Percentiles rank a stretch among this genome's conserved stretches.
Conservation (phyloP, 164 flowering plant species). For the Aristolochia californica region DNA sequence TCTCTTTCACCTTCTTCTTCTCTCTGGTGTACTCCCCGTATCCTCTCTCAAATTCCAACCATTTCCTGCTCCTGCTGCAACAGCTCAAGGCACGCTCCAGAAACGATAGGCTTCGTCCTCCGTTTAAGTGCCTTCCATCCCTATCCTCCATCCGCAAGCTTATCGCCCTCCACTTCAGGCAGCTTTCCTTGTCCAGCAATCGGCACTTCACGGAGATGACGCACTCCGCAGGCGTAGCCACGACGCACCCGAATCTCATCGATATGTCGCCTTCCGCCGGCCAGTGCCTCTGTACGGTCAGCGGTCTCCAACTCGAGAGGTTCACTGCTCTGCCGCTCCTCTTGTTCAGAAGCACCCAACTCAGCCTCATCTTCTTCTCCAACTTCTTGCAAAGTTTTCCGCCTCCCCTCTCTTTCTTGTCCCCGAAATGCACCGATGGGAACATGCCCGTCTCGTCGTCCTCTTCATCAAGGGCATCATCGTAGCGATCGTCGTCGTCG, state of each 20-base stretch:
- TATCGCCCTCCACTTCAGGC: constrained; percentile 18
- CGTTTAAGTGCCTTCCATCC: constrained; percentile 13
- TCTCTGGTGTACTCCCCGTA: constrained; percentile 6
- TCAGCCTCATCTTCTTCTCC: constrained; percentile 16
- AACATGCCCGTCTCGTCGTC: constrained; percentile 1
- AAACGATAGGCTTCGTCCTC: constrained; percentile 11
- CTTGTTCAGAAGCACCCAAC: constrained; percentile 24
- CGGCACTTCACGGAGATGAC: constrained; percentile 16
- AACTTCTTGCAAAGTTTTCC: constrained; percentile 11
- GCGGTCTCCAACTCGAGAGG: constrained; percentile 26
- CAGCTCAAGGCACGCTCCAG: constrained; percentile 15
- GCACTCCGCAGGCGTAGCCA: constrained; percentile 16
- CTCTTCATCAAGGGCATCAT: background rate
- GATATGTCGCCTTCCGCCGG: constrained; percentile 7
- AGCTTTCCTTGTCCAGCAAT: constrained; percentile 4
- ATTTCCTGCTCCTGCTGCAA: constrained; percentile 7
- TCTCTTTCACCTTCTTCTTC: constrained; percentile 12
- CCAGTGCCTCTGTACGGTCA: constrained; percentile 18
- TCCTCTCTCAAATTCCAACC: constrained; percentile 6
- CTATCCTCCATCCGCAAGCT: constrained; percentile 20
- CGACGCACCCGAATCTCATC: constrained; percentile 19
- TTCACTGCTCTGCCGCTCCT: constrained; percentile 17
- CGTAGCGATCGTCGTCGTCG: background rate
- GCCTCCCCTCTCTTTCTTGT: constrained; percentile 6
- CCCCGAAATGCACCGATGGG: constrained; percentile 5